These are phyloP conservation scores for Candida coleopterorum DNA, from an alignment of 805 yeast species.

Conservation along the genomic window DNA sequence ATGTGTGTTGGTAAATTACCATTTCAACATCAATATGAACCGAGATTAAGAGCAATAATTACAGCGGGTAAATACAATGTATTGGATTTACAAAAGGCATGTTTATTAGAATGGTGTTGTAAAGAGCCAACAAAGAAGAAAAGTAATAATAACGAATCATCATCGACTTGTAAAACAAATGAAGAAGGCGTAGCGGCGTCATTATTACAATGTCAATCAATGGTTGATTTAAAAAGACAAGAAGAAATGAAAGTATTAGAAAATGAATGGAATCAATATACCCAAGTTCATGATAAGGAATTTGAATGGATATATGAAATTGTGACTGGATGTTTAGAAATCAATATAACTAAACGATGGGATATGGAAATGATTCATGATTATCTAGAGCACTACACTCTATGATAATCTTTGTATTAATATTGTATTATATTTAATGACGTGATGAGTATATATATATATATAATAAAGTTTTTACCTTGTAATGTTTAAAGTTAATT, in stretches of 20 bases:
- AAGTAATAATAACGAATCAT: not conserved
- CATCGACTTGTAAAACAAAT: not conserved
- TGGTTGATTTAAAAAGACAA: constrained; percentile 15
- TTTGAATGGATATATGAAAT: constrained; percentile 29
- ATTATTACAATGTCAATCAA: constrained; percentile 12
- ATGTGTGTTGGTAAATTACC: constrained; percentile 73
- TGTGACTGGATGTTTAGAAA: constrained; percentile 50
- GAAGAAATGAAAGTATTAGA: constrained; percentile 14
- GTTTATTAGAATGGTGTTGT: constrained; percentile 27
- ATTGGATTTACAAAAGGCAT: constrained; percentile 39
- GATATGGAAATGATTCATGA: constrained; percentile 28
- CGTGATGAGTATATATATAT: constrained; percentile 1
- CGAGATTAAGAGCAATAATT: constrained; percentile 69
- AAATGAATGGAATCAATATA: constrained; percentile 13
- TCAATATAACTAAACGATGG: constrained; percentile 49
- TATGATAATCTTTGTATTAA: not conserved
- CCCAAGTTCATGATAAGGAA: constrained; percentile 11
- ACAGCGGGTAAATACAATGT: constrained; percentile 58
- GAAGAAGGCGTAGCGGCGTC: constrained; percentile 6
- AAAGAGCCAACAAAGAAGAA: constrained; percentile 11
- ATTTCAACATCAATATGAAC: constrained; percentile 79
- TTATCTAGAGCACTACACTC: constrained; percentile 3
- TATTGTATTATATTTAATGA: not conserved
- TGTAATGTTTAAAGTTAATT: too few species aligned
- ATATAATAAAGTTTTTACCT: too few species aligned